Evolutionary conservation across 345 rosid genomes (phyloP).

Genomic region (Alliaria petiolata): DNA sequence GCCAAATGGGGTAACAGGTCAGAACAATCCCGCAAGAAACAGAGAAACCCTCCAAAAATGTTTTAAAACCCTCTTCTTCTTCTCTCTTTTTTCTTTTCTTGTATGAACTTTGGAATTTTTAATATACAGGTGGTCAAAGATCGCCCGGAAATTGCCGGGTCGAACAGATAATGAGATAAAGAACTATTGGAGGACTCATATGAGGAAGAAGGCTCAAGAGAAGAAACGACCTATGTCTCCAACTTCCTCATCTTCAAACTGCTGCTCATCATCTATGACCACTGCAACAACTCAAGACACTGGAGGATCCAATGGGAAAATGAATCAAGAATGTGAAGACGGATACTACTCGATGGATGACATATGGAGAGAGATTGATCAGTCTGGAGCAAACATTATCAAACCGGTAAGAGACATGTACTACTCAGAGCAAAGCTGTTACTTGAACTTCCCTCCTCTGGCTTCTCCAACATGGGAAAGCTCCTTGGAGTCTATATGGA

Average conservation of each 20-base stretch:
- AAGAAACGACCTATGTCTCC: constrained; percentile 47
- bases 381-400: constrained; percentile 25
- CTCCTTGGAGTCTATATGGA: constrained; percentile 59
- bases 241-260: constrained; percentile 53
- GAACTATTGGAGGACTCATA: constrained; percentile 97
- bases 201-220: constrained; percentile 89
- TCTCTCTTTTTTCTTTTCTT: not conserved
- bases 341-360: constrained; percentile 79
- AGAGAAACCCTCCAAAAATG: constrained; percentile 17
- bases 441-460: constrained; percentile 46
- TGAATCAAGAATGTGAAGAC: constrained; percentile 39
- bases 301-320: constrained; percentile 52
- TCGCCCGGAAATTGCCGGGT: constrained; percentile 90
- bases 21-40: constrained; percentile 11
- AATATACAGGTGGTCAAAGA: constrained; percentile 84
- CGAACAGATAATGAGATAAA: constrained; percentile 96
- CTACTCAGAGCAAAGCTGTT: constrained; percentile 47
- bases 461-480: constrained; percentile 65
- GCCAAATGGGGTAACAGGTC: constrained; percentile 97
- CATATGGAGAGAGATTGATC: constrained; percentile 41
- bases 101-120: not conserved
- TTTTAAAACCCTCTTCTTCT: too few relatives aligned
- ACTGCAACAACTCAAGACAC: constrained; percentile 55
- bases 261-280: constrained; percentile 51
- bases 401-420: constrained; percentile 36